Evolutionary conservation across 1,284 basidiomycete species (phyloP).

Genomic region (Rhodotorula glutinis): DNA sequence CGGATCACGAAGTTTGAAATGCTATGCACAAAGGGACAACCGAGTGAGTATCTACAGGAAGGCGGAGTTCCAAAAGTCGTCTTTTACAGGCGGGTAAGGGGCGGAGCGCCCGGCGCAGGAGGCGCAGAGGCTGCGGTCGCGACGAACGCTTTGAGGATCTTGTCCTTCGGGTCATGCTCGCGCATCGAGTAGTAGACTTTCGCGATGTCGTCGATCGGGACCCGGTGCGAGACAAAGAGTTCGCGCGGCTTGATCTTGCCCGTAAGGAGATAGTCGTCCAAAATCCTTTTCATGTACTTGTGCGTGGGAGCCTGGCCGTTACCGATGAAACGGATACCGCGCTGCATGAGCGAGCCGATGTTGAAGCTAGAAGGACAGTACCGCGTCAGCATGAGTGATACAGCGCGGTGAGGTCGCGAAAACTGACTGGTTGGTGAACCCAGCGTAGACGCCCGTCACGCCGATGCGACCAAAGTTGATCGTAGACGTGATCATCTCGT

Average conservation of each 20-base stretch:
- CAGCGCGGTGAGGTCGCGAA: too few relatives aligned
- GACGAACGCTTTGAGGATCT: slow-evolving; percentile 40
- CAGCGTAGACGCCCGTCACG: slow-evolving; percentile 48
- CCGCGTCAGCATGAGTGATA: too few relatives aligned
- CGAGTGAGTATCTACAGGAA: neutral
- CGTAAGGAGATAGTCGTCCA: slow-evolving; percentile 60
- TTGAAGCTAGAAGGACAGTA: slow-evolving; percentile 54
- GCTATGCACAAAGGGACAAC: too few relatives aligned
- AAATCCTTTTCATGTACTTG: slow-evolving; percentile 68
- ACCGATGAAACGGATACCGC: slow-evolving; percentile 48
- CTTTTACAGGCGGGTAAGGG: slow-evolving; percentile 15
- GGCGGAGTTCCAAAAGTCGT: neutral
- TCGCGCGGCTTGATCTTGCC: slow-evolving; percentile 69
- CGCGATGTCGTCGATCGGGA: slow-evolving; percentile 43
- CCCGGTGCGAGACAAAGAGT: slow-evolving; percentile 49
- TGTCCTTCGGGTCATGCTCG: slow-evolving; percentile 22
- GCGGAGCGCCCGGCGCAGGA: slow-evolving; percentile 37
- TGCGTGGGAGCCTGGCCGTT: slow-evolving; percentile 55
- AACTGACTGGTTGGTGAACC: slow-evolving; percentile 55
- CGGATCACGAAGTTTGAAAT: too few relatives aligned
- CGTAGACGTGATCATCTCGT: slow-evolving; percentile 55
- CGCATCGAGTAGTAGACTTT: slow-evolving; percentile 39
- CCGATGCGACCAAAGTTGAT: slow-evolving; percentile 23
- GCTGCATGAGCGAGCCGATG: slow-evolving; percentile 74
- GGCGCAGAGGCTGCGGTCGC: slow-evolving; percentile 42